Conservation (phyloP, 306 rosid species). For the Vachellia collinsii region DNA sequence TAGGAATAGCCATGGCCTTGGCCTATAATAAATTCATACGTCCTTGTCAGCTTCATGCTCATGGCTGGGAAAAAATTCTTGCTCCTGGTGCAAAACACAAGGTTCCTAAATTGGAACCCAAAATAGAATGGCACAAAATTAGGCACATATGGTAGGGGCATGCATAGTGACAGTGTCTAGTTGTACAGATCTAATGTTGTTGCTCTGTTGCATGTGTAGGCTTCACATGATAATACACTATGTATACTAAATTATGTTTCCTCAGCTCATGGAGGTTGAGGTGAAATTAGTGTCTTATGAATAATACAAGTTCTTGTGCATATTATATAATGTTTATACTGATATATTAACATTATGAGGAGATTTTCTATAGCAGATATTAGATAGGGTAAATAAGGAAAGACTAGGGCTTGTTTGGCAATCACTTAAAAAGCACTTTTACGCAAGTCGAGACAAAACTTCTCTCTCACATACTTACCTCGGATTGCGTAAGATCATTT, state of each 20-base stretch:
- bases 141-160: constrained; percentile 68
- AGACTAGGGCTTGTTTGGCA: too few species aligned
- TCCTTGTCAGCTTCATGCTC: constrained; percentile 6
- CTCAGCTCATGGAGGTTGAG: too few species aligned
- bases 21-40: constrained; percentile 30
- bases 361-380: too few species aligned
- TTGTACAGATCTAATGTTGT: not conserved
- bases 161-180: constrained; percentile 1
- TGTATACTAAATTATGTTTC: not conserved
- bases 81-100: constrained; percentile 18
- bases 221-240: not conserved
- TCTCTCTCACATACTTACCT: too few species aligned
- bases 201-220: not conserved
- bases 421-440: too few species aligned
- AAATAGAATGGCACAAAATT: constrained; percentile 64
- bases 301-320: too few species aligned
- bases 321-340: too few species aligned
- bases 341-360: too few species aligned
- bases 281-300: too few species aligned
- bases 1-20: constrained; percentile 48
- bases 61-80: not conserved
- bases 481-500: too few species aligned
- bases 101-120: constrained; percentile 10
- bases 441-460: too few species aligned
- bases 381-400: too few species aligned